These are phyloP conservation scores for Ordospora pajunii DNA, from an alignment of 371 early-diverging fungal genomes.

Conservation along the genomic window DNA sequence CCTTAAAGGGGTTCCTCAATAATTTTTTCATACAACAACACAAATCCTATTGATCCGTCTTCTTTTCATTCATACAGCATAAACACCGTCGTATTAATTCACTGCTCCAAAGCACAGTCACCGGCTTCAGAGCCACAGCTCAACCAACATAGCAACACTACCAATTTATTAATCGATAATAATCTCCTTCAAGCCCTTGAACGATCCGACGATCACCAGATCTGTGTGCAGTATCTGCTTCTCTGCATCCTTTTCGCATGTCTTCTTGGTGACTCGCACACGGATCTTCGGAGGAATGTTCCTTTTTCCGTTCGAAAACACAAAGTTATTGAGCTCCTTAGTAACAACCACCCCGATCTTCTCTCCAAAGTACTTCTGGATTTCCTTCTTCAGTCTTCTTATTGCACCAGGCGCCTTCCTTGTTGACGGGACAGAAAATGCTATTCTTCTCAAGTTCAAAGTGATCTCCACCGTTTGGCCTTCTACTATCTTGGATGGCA, in stretches of 20 bases:
- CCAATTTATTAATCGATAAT: constrained; percentile 31
- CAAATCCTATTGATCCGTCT: no score
- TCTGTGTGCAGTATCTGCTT: constrained; percentile 21
- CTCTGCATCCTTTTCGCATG: constrained; percentile 22
- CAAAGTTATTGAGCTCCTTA: constrained; percentile 34
- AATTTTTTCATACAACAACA: no score
- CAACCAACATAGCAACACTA: not conserved
- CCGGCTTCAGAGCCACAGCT: no score
- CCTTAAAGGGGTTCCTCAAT: not conserved
- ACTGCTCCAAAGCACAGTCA: no score
- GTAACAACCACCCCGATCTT: constrained; percentile 16
- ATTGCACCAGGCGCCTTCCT: constrained; percentile 17
- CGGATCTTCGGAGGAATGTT: constrained; percentile 40
- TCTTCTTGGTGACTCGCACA: constrained; percentile 28
- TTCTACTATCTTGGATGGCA: constrained; percentile 23
- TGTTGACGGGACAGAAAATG: constrained; percentile 23
- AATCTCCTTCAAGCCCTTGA: constrained; percentile 36
- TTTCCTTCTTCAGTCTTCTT: constrained; percentile 17
- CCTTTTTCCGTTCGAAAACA: constrained; percentile 17
- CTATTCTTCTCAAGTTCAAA: constrained; percentile 32
- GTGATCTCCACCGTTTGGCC: constrained; percentile 35
- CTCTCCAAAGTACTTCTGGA: constrained; percentile 29
- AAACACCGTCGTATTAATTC: no score
- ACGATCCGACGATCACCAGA: constrained; percentile 35
- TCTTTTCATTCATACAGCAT: no score